A percentile compares a stretch with the other conserved stretches of the same genome.
phyloP scores from a whole-genome alignment of 2,329 filamentous ascomycete genomes.

The Exophiala sp. region DNA sequence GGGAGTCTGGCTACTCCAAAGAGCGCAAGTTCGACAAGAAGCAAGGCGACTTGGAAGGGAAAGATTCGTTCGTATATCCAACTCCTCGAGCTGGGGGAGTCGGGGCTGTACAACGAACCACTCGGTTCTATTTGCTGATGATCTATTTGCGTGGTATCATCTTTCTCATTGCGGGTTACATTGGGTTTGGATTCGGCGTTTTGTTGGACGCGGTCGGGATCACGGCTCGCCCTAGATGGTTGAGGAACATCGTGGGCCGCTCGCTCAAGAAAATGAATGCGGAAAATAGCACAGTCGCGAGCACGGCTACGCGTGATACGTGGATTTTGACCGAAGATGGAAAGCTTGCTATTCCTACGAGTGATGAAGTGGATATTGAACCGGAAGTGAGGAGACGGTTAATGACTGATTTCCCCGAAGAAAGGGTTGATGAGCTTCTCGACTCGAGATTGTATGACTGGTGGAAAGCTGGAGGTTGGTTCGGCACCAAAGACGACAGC shows the following conservation, averaged over 20 bases:
- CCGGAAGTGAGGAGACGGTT: slow-evolving; percentile 64
- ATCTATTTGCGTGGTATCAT: slow-evolving; percentile 70
- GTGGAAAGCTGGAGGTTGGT: slow-evolving; percentile 79
- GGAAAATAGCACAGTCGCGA: slow-evolving; percentile 22
- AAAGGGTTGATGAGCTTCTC: slow-evolving; percentile 54
- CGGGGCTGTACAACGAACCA: slow-evolving; percentile 70
- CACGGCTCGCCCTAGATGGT: slow-evolving; percentile 57
- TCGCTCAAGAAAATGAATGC: slow-evolving; percentile 24
- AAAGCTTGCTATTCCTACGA: slow-evolving; percentile 50
- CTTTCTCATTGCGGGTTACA: slow-evolving; percentile 56
- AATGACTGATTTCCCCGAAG: slow-evolving; percentile 32
- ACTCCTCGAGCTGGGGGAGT: slow-evolving; percentile 54
- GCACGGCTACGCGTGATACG: slow-evolving; percentile 43
- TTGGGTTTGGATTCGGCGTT: slow-evolving; percentile 51
- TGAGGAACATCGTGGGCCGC: slow-evolving; percentile 39
- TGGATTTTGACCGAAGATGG: slow-evolving; percentile 51
- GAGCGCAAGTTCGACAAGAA: slow-evolving; percentile 43
- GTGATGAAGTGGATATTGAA: slow-evolving; percentile 72
- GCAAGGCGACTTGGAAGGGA: slow-evolving; percentile 25
- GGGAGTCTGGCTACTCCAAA: slow-evolving; percentile 43
- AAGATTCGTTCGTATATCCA: slow-evolving; percentile 33
- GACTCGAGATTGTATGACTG: slow-evolving; percentile 72
- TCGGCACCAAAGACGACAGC: slow-evolving; percentile 74
- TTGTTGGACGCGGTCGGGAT: slow-evolving; percentile 57
- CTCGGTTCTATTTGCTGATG: slow-evolving; percentile 68